phyloP scores from a whole-genome alignment of 2,329 filamentous ascomycete genomes.

The Emmonsiellopsis sp. region DNA sequence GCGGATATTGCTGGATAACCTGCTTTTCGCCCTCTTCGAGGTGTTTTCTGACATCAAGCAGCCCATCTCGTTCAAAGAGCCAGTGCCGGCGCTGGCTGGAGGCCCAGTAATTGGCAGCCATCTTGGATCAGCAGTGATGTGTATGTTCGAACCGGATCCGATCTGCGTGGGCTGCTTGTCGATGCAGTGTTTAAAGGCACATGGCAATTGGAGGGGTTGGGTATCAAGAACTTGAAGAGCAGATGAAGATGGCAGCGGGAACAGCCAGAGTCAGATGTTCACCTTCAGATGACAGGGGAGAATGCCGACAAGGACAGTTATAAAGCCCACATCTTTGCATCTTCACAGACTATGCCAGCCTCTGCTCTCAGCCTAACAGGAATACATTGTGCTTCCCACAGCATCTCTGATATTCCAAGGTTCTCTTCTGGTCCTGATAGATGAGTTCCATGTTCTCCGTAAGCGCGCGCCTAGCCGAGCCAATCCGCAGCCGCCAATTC shows the following conservation, averaged over 20 bases:
- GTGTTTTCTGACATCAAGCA: constrained; percentile 63
- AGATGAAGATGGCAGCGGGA: background rate
- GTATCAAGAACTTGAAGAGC: background rate
- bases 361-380: no score
- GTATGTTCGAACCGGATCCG: background rate
- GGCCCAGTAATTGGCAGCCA: constrained; percentile 96
- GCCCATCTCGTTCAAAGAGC: constrained; percentile 77
- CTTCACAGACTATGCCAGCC: no score
- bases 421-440: no score
- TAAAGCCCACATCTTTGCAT: no score
- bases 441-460: no score
- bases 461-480: no score
- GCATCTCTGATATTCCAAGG: no score
- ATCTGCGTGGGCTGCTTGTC: background rate
- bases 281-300: no score
- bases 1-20: constrained; percentile 66
- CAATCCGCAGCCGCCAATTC: no score
- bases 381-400: no score
- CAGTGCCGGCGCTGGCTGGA: constrained; percentile 85
- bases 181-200: background rate
- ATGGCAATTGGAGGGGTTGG: background rate
- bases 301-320: no score
- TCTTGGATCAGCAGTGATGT: constrained; percentile 27
- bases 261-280: background rate
- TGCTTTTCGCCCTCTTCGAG: constrained; percentile 68